Conservation (phyloP, 805 yeast species). For the Metschnikowia peoriensis region DNA sequence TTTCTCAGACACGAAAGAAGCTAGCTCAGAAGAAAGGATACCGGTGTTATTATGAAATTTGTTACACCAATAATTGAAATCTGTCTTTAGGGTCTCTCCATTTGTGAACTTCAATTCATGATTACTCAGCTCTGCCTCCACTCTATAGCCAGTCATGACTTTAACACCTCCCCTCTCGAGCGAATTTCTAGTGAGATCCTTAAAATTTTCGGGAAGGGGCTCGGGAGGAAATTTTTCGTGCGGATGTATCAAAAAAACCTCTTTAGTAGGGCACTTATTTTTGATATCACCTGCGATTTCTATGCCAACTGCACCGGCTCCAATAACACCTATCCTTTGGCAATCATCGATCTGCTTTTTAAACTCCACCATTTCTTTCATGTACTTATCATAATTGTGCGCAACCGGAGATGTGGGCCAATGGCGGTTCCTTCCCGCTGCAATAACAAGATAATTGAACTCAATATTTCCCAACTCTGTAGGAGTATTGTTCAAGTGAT, state of each 20-base stretch:
- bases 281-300: constrained; percentile 51
- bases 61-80: constrained; percentile 39
- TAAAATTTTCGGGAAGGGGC: constrained; percentile 31
- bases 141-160: constrained; percentile 30
- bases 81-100: constrained; percentile 27
- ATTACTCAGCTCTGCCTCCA: constrained; percentile 18
- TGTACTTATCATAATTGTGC: constrained; percentile 31
- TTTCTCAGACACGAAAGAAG: constrained; percentile 24
- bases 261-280: constrained; percentile 34
- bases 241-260: constrained; percentile 39
- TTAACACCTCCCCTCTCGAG: constrained; percentile 29
- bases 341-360: constrained; percentile 30
- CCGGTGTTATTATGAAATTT: constrained; percentile 31
- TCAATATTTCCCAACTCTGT: constrained; percentile 22
- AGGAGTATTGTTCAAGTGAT: constrained; percentile 19
- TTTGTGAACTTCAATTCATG: constrained; percentile 28
- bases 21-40: constrained; percentile 23
- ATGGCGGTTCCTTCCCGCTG: constrained; percentile 49
- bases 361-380: constrained; percentile 42
- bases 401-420: constrained; percentile 59
- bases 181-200: constrained; percentile 25
- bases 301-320: constrained; percentile 54
- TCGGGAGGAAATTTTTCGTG: constrained; percentile 38
- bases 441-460: constrained; percentile 48
- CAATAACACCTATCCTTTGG: constrained; percentile 40